phyloP scores from a whole-genome alignment of 1,284 basidiomycete species.

The Rhodotorula sp. region DNA sequence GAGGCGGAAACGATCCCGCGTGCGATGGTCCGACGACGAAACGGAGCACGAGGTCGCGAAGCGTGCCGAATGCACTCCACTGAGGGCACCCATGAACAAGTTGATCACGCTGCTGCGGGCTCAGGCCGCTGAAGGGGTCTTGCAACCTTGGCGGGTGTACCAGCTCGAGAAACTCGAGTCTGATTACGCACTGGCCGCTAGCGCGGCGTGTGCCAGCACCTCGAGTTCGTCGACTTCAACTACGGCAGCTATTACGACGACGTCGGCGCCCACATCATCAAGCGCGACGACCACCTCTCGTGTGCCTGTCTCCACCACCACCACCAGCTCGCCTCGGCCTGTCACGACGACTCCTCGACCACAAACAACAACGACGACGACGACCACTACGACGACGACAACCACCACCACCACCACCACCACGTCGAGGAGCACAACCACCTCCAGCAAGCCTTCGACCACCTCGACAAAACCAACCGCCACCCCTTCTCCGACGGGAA shows the following conservation, averaged over 20 bases:
- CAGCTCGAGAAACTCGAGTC: too few relatives aligned
- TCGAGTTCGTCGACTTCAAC: neutral
- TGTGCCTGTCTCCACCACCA: neutral
- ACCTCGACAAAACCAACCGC: neutral
- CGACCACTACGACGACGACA: neutral
- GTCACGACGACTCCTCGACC: neutral
- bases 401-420: neutral
- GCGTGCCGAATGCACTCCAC: too few relatives aligned
- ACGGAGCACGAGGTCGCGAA: neutral
- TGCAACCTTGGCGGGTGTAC: too few relatives aligned
- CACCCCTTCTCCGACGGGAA: constrained; percentile 1
- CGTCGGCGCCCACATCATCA: neutral
- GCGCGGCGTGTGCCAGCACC: too few relatives aligned
- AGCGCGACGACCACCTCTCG: neutral
- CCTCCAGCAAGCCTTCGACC: neutral
- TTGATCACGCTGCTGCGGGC: too few relatives aligned
- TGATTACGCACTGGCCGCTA: too few relatives aligned
- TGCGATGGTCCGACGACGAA: too few relatives aligned
- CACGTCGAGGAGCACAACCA: neutral
- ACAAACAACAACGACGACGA: constrained; percentile 9
- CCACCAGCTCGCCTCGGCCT: neutral
- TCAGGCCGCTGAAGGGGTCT: neutral
- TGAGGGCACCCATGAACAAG: neutral
- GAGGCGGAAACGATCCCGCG: neutral
- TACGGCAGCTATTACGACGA: neutral